Conservation (phyloP, 345 rosid species). For the Schrenkiella parvula region DNA sequence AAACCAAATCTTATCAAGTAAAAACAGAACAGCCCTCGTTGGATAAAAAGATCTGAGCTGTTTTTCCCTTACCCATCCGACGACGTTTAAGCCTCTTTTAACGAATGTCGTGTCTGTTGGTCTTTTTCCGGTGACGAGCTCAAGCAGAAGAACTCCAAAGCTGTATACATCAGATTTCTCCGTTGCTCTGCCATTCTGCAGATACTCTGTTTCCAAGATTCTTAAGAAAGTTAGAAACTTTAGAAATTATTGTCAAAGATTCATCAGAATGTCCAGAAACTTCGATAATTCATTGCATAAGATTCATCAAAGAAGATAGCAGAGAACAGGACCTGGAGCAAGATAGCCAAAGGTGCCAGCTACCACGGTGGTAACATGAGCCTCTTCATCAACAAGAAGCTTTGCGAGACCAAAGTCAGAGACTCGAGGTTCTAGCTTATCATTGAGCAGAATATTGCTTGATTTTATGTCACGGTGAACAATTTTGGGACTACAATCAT, state of each 20-base stretch:
- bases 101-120: conserved; percentile 84
- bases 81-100: conserved; percentile 79
- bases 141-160: conserved; percentile 92
- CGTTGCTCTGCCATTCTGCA: conserved; percentile 89
- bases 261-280: not conserved
- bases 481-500: conserved; percentile 85
- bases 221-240: not conserved
- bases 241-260: not conserved
- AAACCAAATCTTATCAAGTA: not conserved
- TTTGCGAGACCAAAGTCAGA: conserved; percentile 96
- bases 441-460: conserved; percentile 88
- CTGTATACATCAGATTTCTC: conserved; percentile 96
- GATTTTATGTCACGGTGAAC: conserved; percentile 92
- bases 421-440: conserved; percentile 84
- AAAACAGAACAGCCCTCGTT: not conserved
- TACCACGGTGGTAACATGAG: conserved; percentile 89
- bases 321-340: conserved; percentile 69
- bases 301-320: not conserved
- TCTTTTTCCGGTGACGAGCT: conserved; percentile 84
- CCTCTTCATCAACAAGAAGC: conserved; percentile 89
- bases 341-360: conserved; percentile 98
- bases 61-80: conserved; percentile 77
- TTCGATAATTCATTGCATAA: not conserved
- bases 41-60: not conserved
- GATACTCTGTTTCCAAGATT: conserved; percentile 56